Base-by-base conservation (phyloP, 345 rosid genomes). In the Alliaria petiolata region DNA sequence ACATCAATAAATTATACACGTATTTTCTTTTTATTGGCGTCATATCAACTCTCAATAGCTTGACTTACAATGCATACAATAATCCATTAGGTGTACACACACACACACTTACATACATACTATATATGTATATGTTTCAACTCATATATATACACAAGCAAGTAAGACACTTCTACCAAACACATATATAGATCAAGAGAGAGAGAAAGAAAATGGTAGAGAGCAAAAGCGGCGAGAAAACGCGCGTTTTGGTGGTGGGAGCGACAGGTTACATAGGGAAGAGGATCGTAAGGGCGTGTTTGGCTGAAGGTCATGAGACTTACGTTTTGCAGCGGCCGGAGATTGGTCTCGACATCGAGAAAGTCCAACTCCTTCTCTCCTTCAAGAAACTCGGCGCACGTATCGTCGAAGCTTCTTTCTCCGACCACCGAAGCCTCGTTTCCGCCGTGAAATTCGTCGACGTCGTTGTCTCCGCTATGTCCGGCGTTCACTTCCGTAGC, bases 241-340 rank as follows among this genome's bases (percentile, higher is more conserved):
- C 80, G 51, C 71, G 76, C 8, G 93, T 93, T 25, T 78, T 93
- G 30, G 81, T 93, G 9, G 76, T 87, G 14, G 96, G 93, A 28
- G 98, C 86, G 19, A 90, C 89, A 7, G 96, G 97, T 2, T 88
- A 86, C 82, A 57, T 90, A 22, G 98, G 98, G 46, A 88, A 77
- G 88, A 81, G 93, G 54, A 69, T 93, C 66, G 97, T 86, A 42
- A 82, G 63, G 83, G 96, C 97, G 13, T 82, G 97, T 71, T 74
- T 93, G 71, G 85, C 20, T 7, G 79, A 65, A 67, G 97, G 96
- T 1, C 95, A 90, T 34, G 74, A 78, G 53, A 93, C 92, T 2
- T 87, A 78, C 38, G 73, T 90, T 15, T 80, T 90, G 4, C 83
- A 85, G 7, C 76, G 97, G 65, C 68, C 79, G 0, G 92, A 88